Evolutionary conservation across 257 asterid genomes (phyloP).

Genomic region (Jacaranda copaia): DNA sequence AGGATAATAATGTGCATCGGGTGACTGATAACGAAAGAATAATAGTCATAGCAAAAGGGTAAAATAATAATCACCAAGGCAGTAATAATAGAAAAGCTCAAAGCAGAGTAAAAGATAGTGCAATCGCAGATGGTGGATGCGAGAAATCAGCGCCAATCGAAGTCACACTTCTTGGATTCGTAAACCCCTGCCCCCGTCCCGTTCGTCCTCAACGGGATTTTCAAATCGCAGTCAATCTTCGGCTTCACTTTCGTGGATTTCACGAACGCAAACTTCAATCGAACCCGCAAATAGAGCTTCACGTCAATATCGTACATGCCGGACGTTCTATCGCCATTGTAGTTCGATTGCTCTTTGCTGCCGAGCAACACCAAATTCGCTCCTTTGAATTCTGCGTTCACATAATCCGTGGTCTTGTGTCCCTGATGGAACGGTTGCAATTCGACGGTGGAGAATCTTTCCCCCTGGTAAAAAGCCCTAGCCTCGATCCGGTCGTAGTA

Average conservation of each 20-base stretch:
- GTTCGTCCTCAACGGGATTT: constrained; percentile 58
- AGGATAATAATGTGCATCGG: constrained; percentile 27
- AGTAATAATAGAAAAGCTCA: background rate
- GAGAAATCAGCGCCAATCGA: constrained; percentile 68
- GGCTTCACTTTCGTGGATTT: constrained; percentile 64
- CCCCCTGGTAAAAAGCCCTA: constrained; percentile 64
- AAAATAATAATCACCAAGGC: background rate
- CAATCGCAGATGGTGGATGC: constrained; percentile 3
- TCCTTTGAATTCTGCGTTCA: constrained; percentile 55
- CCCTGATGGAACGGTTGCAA: constrained; percentile 67
- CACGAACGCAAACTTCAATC: constrained; percentile 59
- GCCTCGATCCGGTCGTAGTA: constrained; percentile 86
- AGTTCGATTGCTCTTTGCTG: constrained; percentile 39
- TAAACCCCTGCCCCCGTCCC: constrained; percentile 48
- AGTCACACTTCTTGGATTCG: constrained; percentile 58
- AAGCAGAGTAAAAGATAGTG: constrained; percentile 16
- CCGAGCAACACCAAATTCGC: constrained; percentile 46
- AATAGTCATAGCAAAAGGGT: background rate
- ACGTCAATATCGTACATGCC: constrained; percentile 56
- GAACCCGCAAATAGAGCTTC: constrained; percentile 52
- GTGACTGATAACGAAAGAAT: constrained; percentile 35
- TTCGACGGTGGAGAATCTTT: constrained; percentile 41
- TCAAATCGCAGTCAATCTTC: constrained; percentile 70
- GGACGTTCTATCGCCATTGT: constrained; percentile 40
- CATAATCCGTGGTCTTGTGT: constrained; percentile 52